These are phyloP conservation scores for Chaetomium sp. DNA, from an alignment of 2,329 filamentous ascomycete genomes.

Conservation along the genomic window DNA sequence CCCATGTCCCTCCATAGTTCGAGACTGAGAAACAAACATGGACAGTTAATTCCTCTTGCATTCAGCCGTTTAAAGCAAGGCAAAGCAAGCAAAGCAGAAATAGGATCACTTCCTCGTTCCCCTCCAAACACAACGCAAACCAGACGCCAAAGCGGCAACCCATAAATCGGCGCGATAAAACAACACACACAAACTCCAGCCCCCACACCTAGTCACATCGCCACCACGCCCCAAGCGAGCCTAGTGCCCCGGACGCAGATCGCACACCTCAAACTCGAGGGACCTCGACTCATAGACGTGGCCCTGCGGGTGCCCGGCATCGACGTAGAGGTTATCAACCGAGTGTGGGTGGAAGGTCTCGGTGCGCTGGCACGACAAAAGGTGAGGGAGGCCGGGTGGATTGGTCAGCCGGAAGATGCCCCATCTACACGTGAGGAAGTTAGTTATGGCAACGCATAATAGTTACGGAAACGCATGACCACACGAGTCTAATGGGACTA, in stretches of 20 bases:
- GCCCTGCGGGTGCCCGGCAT: constrained; percentile 58
- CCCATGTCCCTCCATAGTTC: too few relatives aligned
- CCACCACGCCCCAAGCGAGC: not conserved
- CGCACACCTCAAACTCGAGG: constrained; percentile 54
- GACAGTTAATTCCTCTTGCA: too few relatives aligned
- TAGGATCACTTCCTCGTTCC: too few relatives aligned
- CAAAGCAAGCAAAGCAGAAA: too few relatives aligned
- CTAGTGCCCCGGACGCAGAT: constrained; percentile 36
- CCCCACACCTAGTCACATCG: too few relatives aligned
- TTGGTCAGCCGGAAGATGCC: constrained; percentile 91
- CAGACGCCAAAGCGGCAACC: too few relatives aligned
- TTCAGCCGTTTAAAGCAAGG: too few relatives aligned
- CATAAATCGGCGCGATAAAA: too few relatives aligned
- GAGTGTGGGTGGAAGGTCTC: constrained; percentile 77
- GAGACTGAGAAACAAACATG: too few relatives aligned
- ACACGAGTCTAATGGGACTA: constrained; percentile 17
- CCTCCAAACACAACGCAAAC: too few relatives aligned
- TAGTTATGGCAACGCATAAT: not conserved
- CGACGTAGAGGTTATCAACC: constrained; percentile 67
- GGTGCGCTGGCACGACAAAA: constrained; percentile 69
- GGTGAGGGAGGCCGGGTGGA: constrained; percentile 80
- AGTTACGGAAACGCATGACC: not conserved
- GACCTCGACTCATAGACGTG: constrained; percentile 64
- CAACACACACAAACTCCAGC: too few relatives aligned
- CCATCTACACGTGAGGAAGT: constrained; percentile 48